These are phyloP conservation scores for Tieghemostelium lacteum DNA, from an alignment of 78 protist genomes.

Conservation along the genomic window DNA sequence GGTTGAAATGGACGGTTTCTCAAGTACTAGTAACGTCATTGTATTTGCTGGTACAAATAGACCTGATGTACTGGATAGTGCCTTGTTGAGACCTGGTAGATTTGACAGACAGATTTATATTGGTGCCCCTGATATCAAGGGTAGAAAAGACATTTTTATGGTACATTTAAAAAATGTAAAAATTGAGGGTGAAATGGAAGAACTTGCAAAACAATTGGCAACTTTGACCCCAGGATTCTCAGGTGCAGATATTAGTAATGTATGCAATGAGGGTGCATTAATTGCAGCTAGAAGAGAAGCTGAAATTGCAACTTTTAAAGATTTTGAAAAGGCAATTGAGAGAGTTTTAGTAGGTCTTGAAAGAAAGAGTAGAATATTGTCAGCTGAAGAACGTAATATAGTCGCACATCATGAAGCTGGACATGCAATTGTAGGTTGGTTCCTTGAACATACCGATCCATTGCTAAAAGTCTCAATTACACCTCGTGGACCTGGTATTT, in stretches of 20 bases:
- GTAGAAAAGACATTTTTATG: constrained; percentile 91
- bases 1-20: constrained; percentile 97
- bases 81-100: constrained; percentile 98
- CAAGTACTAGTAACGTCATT: constrained; percentile 84
- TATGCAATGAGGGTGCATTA: constrained; percentile 97
- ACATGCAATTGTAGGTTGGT: constrained; percentile 98
- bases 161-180: constrained; percentile 88
- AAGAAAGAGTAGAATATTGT: constrained; percentile 82
- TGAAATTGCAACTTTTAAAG: constrained; percentile 59
- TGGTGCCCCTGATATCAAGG: constrained; percentile 92
- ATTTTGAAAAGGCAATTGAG: constrained; percentile 95
- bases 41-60: constrained; percentile 97
- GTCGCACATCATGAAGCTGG: constrained; percentile 99
- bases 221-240: constrained; percentile 90
- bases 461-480: constrained; percentile 97
- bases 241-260: constrained; percentile 98
- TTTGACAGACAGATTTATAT: constrained; percentile 94
- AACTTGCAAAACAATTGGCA: constrained; percentile 69
- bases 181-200: constrained; percentile 68
- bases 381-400: constrained; percentile 83
- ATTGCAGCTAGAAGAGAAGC: constrained; percentile 86
- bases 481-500: constrained; percentile 96
- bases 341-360: constrained; percentile 92
- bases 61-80: constrained; percentile 93
- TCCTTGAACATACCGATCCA: constrained; percentile 96